Percentiles rank a stretch among this genome's conserved stretches.
Conservation (phyloP, 1,284 basidiomycete species). For the Irpex lacteus region DNA sequence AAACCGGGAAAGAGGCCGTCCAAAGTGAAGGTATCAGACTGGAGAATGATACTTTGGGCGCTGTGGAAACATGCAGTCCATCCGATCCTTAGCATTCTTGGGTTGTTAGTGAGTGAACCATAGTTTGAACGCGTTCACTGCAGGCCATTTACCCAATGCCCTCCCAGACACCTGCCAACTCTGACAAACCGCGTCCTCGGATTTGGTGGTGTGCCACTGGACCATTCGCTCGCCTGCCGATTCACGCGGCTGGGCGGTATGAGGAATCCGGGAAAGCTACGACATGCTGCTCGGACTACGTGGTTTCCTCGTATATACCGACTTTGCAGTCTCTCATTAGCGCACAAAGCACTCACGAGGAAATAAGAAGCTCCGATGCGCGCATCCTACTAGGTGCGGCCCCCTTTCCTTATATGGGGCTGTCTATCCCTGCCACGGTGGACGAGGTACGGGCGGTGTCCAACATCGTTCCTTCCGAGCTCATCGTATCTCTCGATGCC, state of each 20-base stretch:
- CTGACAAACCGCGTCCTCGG: slow-evolving; percentile 17
- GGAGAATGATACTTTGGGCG: no score
- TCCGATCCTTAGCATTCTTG: no score
- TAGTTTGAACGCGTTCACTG: no score
- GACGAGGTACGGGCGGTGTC: neutral
- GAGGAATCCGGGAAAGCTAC: slow-evolving; percentile 6
- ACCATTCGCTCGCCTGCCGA: slow-evolving; percentile 31
- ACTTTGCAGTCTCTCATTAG: slow-evolving; percentile 32
- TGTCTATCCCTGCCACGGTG: neutral
- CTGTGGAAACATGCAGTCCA: no score
- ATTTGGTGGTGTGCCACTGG: slow-evolving; percentile 46
- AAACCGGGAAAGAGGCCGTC: no score
- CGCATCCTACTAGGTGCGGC: slow-evolving; percentile 8
- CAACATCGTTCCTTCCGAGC: neutral
- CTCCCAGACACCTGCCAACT: neutral
- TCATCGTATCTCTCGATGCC: neutral
- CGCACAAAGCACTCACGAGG: slow-evolving; percentile 2
- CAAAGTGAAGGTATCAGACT: no score
- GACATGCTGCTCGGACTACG: slow-evolving; percentile 20
- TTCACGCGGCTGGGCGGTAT: slow-evolving; percentile 36
- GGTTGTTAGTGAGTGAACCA: no score
- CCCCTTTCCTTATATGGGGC: slow-evolving; percentile 2
- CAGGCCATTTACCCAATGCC: neutral
- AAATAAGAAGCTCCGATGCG: neutral
- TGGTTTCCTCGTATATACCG: slow-evolving; percentile 37